Base-by-base conservation (phyloP, 345 rosid genomes). In the Corchorus olitorius region DNA sequence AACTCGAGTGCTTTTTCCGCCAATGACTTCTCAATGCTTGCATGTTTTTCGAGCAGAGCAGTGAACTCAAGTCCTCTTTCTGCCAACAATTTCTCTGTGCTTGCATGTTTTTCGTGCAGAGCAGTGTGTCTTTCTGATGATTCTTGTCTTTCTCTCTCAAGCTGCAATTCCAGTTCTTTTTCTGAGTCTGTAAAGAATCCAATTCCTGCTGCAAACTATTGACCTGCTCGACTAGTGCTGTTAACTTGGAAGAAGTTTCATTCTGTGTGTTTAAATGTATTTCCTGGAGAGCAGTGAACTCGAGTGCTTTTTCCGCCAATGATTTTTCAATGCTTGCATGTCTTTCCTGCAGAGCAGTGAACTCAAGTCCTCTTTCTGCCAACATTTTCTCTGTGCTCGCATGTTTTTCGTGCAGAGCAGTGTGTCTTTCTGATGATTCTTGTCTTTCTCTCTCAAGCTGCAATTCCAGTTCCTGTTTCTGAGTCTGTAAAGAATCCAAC, bases 371-470 rank as follows among this genome's bases (percentile, higher is more conserved):
- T 27, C 27, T 27, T 27, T 27, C 27, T 27, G 27, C 27, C 27
- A 27, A 27, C 27, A 27, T 27, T 27, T 27, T 27, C 27, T 27
- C 27, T 27, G 27, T 27, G 43, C 43, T 39, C 3, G 43, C 5
- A 39, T 39, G 82, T 73, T 75, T 82, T 77, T 86, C 83, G 27
- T 27, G 27, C 82, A 87, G 6, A 50, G 83, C 81, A 43, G 69
- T 64, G 34, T 86, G 81, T 48, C 83, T 81, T 67, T 54, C 85
- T 6, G 83, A 71, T 73, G 73, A 76, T 79, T 90, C 91, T 34
- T 80, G 86, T 76, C 76, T 88, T 79, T 83, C 93, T 74, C 83
- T 77, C 63, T 88, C 92, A 0, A 86, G 84, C 69, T 86, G 87
- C 54, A 78, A 66, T 78, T 83, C 81, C 62, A 84, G 74, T 65